Evolutionary conservation across 257 asterid species (phyloP).

Genomic region (Petunia axillaris): DNA sequence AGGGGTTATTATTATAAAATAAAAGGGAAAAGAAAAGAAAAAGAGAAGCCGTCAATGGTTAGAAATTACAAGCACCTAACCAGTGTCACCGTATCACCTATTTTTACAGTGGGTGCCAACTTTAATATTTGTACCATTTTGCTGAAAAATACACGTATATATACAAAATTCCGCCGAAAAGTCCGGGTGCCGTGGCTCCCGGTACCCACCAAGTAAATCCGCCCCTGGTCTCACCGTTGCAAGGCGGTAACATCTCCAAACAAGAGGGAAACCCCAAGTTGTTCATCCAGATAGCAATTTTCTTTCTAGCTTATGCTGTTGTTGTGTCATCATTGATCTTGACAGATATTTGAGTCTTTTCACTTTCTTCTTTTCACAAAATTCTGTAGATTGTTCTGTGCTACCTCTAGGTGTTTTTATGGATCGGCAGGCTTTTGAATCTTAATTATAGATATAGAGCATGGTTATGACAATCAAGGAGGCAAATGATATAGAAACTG

Average conservation of each 20-base stretch:
- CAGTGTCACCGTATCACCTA: too few relatives aligned
- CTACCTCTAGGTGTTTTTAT: neutral
- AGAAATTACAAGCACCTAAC: too few relatives aligned
- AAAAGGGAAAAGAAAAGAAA: too few relatives aligned
- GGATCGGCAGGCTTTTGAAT: neutral
- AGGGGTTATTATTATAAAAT: too few relatives aligned
- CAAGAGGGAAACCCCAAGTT: slow-evolving; percentile 97
- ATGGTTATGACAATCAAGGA: neutral
- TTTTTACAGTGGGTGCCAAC: too few relatives aligned
- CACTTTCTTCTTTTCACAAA: neutral
- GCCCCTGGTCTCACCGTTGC: slow-evolving; percentile 36
- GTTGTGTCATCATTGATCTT: slow-evolving; percentile 25
- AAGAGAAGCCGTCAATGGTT: too few relatives aligned
- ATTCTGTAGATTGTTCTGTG: neutral
- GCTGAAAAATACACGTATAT: too few relatives aligned
- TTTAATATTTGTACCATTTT: too few relatives aligned
- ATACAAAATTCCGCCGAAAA: too few relatives aligned
- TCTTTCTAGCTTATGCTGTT: slow-evolving; percentile 63
- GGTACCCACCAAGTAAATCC: too few relatives aligned
- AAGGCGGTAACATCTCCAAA: slow-evolving; percentile 97
- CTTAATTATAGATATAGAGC: slow-evolving; percentile 20
- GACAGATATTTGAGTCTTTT: slow-evolving; percentile 7
- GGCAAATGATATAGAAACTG: slow-evolving; percentile 21
- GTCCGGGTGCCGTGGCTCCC: too few relatives aligned
- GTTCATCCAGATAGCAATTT: slow-evolving; percentile 89